A percentile compares a stretch with the other conserved stretches of the same genome.
Conservation (phyloP, 2,329 filamentous ascomycete genomes). For the Chaetomiaceae sp. region DNA sequence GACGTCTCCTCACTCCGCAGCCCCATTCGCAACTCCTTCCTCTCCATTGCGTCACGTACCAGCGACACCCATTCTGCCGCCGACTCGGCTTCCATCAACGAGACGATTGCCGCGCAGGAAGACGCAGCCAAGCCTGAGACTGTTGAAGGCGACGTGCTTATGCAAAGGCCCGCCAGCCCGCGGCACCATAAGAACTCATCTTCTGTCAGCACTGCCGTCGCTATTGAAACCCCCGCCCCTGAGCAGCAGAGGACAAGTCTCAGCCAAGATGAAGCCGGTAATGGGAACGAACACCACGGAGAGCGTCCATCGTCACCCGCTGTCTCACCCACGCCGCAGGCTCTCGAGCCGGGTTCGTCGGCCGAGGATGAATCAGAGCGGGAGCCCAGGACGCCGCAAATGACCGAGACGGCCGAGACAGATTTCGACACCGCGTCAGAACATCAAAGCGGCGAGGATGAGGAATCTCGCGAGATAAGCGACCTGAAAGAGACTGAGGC, state of each 20-base stretch:
- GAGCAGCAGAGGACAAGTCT: background rate
- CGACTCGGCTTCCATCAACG: slow-evolving; percentile 6
- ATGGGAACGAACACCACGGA: background rate
- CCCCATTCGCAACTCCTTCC: slow-evolving; percentile 46
- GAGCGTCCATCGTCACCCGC: slow-evolving; percentile 12
- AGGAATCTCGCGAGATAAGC: background rate
- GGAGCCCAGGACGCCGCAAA: slow-evolving; percentile 26
- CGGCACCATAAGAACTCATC: slow-evolving; percentile 24
- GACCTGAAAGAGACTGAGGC: no score
- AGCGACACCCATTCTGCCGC: slow-evolving; percentile 6
- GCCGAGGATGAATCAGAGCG: slow-evolving; percentile 24
- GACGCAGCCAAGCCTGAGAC: background rate
- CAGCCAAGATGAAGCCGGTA: background rate
- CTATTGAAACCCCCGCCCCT: background rate
- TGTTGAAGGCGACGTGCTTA: background rate
- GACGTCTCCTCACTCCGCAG: slow-evolving; percentile 49
- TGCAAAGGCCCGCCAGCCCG: slow-evolving; percentile 12
- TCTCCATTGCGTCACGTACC: slow-evolving; percentile 22
- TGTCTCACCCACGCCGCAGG: slow-evolving; percentile 19
- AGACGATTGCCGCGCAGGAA: slow-evolving; percentile 6
- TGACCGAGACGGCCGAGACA: slow-evolving; percentile 17
- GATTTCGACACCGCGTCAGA: slow-evolving; percentile 11
- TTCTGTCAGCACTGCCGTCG: slow-evolving; percentile 25
- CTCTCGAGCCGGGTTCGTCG: slow-evolving; percentile 21
- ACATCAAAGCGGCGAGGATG: background rate